Evolutionary conservation across 1,284 basidiomycete species (phyloP), one percentile per base, ranked within the genome.

Genomic region (Fistulinella cinereoalba): DNA sequence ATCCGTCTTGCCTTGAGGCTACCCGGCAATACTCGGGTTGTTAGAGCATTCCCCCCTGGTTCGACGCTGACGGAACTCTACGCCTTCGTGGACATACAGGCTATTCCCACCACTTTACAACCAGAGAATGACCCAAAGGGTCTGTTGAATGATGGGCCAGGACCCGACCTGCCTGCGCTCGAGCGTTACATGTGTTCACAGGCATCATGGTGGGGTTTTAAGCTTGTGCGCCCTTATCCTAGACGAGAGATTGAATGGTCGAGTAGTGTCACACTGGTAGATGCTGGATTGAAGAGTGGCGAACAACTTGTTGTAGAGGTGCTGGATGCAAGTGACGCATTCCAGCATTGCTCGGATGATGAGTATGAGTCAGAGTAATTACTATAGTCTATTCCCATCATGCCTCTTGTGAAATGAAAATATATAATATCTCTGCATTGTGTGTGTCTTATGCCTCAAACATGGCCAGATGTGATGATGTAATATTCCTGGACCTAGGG

Each of bases 241-340:
- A 71, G 88, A 43, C 69, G 71, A 41, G 80, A 83, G 62, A 74
- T 91, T 41, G 71, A 69, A 7, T 88, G 80, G 79, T 56, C 60
- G 21, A 43, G 66, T 0, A 66, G 57, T n/a, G 57, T 58, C 38
- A 66, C 57, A 37, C 65, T 91, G 7, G 70, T 65, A 2, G 75
- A 77, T 11, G 69, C 88, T 5, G 75, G 71, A 12, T 64, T 92
- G 41, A 74, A 71, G 51, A 79, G 77, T 19, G 86, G 77, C 4
- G 85, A 79, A 12, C 87, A 87, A 57, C 67, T 92, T 6, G 80
- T 90, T 3, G 81, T 90, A 24, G 88, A 91, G 66, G 61, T 73
- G 47, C 55, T 71, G n/a, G 57, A 56, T 18, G 44, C 41, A 44
- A 54, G 27, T 41, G 31, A 43, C 40, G 46, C 32, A 22, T 37